These are phyloP conservation scores for Thelonectria blattea DNA, from an alignment of 2,329 filamentous ascomycete genomes.

Conservation along the genomic window DNA sequence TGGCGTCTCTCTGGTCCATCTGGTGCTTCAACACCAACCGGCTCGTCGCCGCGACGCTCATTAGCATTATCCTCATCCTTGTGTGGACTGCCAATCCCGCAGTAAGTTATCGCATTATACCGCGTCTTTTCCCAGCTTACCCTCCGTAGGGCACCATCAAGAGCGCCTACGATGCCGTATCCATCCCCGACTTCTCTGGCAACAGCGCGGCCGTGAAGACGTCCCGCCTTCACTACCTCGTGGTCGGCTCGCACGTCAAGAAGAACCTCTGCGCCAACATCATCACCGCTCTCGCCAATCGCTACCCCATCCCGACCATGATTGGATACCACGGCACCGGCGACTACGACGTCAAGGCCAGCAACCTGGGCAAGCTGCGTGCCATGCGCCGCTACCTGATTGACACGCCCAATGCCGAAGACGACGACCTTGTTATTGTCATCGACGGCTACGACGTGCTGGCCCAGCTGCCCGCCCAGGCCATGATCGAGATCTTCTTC, in stretches of 20 bases:
- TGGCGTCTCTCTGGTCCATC: background rate
- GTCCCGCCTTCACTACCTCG: conserved; percentile 30
- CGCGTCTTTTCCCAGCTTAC: background rate
- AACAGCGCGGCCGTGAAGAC: background rate
- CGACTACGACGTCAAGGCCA: conserved; percentile 23
- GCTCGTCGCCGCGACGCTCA: background rate
- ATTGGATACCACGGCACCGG: conserved; percentile 30
- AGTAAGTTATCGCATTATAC: background rate
- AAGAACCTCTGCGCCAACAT: conserved; percentile 27
- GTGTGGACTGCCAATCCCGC: background rate
- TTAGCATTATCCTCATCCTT: background rate
- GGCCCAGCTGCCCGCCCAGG: conserved; percentile 32
- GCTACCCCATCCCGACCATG: conserved; percentile 31
- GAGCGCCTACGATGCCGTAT: background rate
- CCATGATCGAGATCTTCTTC: conserved; percentile 35
- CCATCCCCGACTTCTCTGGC: background rate
- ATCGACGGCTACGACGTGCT: conserved; percentile 35
- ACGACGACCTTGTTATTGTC: conserved; percentile 33
- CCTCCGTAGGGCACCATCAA: background rate
- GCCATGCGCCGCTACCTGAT: conserved; percentile 27
- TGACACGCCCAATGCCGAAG: background rate
- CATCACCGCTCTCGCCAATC: conserved; percentile 30
- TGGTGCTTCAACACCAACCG: background rate
- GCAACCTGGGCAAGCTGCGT: conserved; percentile 32
- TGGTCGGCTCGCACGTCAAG: conserved; percentile 26